phyloP scores from a whole-genome alignment of 805 yeast genomes.

The Metschnikowia peoriensis region DNA sequence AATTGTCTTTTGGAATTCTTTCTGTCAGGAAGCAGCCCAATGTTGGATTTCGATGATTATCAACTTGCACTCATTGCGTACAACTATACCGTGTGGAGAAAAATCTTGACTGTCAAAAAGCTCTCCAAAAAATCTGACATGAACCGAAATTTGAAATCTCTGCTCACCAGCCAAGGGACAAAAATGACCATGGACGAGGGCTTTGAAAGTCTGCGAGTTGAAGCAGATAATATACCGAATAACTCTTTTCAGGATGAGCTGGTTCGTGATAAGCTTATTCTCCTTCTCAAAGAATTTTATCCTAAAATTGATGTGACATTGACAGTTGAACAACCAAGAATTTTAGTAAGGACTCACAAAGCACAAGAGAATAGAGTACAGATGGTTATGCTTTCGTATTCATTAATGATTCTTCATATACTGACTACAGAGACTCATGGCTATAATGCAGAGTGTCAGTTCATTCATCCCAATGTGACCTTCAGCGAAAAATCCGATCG shows the following conservation, averaged over 20 bases:
- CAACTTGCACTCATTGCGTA: conserved; percentile 33
- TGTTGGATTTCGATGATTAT: conserved; percentile 34
- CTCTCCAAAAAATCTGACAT: conserved; percentile 1
- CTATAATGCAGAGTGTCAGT: conserved; percentile 34
- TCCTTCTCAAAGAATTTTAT: conserved; percentile 5
- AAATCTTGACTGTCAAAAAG: conserved; percentile 24
- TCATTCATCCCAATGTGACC: conserved; percentile 31
- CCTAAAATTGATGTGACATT: conserved; percentile 16
- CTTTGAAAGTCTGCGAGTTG: neutral
- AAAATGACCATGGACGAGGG: neutral
- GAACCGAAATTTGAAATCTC: neutral
- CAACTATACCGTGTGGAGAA: conserved; percentile 30
- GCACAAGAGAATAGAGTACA: conserved; percentile 21
- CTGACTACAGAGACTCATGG: conserved; percentile 30
- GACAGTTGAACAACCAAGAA: conserved; percentile 18
- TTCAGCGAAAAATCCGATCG: conserved; percentile 26
- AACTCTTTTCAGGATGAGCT: neutral
- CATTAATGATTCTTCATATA: conserved; percentile 34
- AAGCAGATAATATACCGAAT: neutral
- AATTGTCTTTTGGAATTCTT: conserved; percentile 37
- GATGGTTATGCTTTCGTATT: conserved; percentile 32
- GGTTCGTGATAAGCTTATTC: conserved; percentile 3
- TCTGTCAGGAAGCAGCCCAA: conserved; percentile 37
- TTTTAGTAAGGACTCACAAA: conserved; percentile 23
- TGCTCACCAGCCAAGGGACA: conserved; percentile 3